Base-by-base conservation (phyloP, 495 filamentous ascomycete genomes). In the Penicillium steckii region DNA sequence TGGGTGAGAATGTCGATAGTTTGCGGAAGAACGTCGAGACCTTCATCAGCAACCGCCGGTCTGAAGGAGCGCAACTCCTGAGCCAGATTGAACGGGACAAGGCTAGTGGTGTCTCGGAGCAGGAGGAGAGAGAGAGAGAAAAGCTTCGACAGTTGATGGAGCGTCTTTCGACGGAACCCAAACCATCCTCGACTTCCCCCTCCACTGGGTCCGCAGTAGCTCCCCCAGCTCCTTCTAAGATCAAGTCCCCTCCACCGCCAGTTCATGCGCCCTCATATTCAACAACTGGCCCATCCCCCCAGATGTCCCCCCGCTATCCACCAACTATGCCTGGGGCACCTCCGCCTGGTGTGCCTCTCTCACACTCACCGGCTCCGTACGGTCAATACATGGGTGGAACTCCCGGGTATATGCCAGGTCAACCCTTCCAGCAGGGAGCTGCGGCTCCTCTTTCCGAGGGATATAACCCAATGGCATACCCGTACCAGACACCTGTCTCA, bases 11-110 rank as follows among this genome's bases (percentile, higher is more conserved):
- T 1, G 91, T 95, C 2, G 90, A 96, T 38, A 95, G 88, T 61
- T 75, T 97, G n/a, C 85, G 89, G 52, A 93, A 96, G 77, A 98
- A 98, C 60, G 93, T 97, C 10, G 92, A 97, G 58, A 88, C 87
- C 3, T 98, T 97, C 65, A 93, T 98, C 50, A 93, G 87, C 75
- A 98, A 97, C 61, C 82, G 94, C 27, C 80, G 92, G 40, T 87
- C 90, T 1, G 94, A 98, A 70, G 94, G 94, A 17, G 90, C 91
- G 1, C 89, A 95, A 62, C 78, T 97, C 21, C 78, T 98, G 6
- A 81, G 79, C 55, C 87, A 90, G 55, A 98, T 98, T 50, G 94
- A 97, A 70, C 81, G 85, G 51, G 84, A 87, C 44, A 86, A 85
- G 59, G 81, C 81, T 2, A 82, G 75, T 40, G 84, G 74, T 61